Base-by-base conservation (phyloP, 1,284 basidiomycete genomes). In the Pyrrhoderma lamaoense region DNA sequence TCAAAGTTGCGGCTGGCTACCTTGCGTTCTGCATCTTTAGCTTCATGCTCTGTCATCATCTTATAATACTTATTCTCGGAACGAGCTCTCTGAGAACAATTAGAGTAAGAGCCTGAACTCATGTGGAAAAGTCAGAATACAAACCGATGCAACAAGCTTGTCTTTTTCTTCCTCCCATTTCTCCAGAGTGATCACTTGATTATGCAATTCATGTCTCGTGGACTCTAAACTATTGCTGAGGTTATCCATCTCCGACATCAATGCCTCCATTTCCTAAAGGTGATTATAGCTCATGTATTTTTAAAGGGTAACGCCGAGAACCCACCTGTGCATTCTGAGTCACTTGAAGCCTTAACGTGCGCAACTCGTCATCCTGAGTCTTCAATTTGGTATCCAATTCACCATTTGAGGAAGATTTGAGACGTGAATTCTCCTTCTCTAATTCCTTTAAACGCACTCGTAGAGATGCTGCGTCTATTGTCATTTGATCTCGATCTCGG, bases 41-140 rank as follows among this genome's bases (percentile, higher is more conserved):
- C 82, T 56, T 97, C 93, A 65, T 91, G 93, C 52, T 87, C 82
- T 31, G 91, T 82, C 86, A 95, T 92, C 3, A 87, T 84, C 22
- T 89, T 80, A 65, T 86, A 98, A 67, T 85, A 98, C 68, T 93
- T 96, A 73, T 93, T 96, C 61, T 98, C 94, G 18, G 89, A 84
- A 69, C 95, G 97, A 11, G 91, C 89, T 84, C 81, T 88, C 80
- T 87, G 38, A 22, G 21, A 22, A 40, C 38, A 61, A 13, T 53
- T 25, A 45, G 47, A 40, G 43, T 44, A 37, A 5, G 42, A n/a
- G 25, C 25, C 22, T 25, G 3, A 13, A n/a, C 21, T 11, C 16
- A 48, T 19, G 7, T 16, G 45, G 42, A 13, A 25, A 18, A 27
- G 21, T 13, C 34, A 34, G n/a, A 19, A 18, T 42, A 64, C 74